These are phyloP conservation scores for Talaromyces funiculosus DNA, from an alignment of 2,329 filamentous ascomycete genomes.

Conservation along the genomic window DNA sequence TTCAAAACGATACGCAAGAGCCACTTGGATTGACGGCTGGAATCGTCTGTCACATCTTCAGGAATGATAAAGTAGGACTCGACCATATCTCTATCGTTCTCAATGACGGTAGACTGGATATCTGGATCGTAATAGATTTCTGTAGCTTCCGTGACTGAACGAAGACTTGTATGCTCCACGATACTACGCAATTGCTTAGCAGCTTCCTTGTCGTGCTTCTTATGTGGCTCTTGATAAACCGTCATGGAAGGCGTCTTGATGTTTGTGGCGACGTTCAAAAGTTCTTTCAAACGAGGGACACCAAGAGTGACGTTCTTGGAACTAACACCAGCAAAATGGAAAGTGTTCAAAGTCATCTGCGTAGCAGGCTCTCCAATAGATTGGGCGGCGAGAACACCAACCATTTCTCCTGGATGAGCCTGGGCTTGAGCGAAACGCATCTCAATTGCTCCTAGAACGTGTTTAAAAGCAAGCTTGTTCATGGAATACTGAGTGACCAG, in stretches of 20 bases:
- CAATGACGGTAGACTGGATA: constrained; percentile 76
- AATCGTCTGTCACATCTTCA: constrained; percentile 65
- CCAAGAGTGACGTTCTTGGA: constrained; percentile 99
- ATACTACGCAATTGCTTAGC: constrained; percentile 81
- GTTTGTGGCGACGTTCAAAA: constrained; percentile 94
- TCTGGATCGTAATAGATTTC: constrained; percentile 98
- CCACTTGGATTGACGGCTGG: constrained; percentile 78
- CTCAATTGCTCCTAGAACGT: constrained; percentile 85
- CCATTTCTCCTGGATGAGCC: constrained; percentile 95
- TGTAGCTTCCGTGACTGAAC: constrained; percentile 82
- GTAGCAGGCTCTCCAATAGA: constrained; percentile 98
- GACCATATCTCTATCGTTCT: constrained; percentile 86
- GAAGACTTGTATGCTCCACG: constrained; percentile 90
- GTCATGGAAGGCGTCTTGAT: constrained; percentile 99
- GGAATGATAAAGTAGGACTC: constrained; percentile 95
- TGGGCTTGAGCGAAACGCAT: constrained; percentile 79
- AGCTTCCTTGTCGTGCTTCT: constrained; percentile 63
- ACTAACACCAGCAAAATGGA: constrained; percentile 99
- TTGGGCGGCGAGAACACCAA: constrained; percentile 93
- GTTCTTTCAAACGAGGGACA: constrained; percentile 98
- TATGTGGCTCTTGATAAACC: constrained; percentile 67
- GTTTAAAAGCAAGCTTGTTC: constrained; percentile 86
- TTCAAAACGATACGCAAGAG: constrained; percentile 88
- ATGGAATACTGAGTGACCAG: constrained; percentile 79
- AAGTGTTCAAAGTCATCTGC: constrained; percentile 99